Conservation (phyloP, 2,329 filamentous ascomycete species). For the Hypoxylon sp. region DNA sequence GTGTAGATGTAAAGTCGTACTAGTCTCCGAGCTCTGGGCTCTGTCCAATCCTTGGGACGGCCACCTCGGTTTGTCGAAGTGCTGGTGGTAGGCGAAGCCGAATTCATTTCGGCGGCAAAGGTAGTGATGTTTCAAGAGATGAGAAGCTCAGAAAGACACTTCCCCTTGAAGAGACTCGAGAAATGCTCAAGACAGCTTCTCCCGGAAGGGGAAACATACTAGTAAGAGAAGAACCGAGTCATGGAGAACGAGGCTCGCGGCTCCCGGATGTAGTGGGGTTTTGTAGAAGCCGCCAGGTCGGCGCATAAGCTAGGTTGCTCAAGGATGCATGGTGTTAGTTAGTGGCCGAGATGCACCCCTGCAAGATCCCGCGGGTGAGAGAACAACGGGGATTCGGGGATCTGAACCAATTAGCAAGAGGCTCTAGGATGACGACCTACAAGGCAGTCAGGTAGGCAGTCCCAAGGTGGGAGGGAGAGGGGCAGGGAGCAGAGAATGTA, state of each 20-base stretch:
- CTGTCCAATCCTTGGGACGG: constrained; percentile 70
- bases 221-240: constrained; percentile 37
- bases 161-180: constrained; percentile 14
- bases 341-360: constrained; percentile 22
- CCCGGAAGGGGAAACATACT: constrained; percentile 16
- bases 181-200: constrained; percentile 31
- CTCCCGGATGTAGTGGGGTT: constrained; percentile 37
- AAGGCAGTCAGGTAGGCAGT: constrained; percentile 43
- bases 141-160: neutral
- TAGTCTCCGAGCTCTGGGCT: constrained; percentile 67
- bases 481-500: constrained; percentile 13
- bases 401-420: constrained; percentile 22
- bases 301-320: constrained; percentile 19
- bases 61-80: constrained; percentile 57
- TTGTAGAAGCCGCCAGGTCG: constrained; percentile 32
- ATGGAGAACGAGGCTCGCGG: constrained; percentile 36
- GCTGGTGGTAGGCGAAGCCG: constrained; percentile 50
- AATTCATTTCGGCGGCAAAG: constrained; percentile 44
- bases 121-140: neutral
- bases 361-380: constrained; percentile 19
- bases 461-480: constrained; percentile 17
- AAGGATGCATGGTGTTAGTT: neutral
- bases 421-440: constrained; percentile 14
- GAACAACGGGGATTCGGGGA: constrained; percentile 18
- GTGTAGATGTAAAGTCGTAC: constrained; percentile 71